Evolutionary conservation across 164 flowering plant genomes (phyloP).

Genomic region (Magnolia sinica): DNA sequence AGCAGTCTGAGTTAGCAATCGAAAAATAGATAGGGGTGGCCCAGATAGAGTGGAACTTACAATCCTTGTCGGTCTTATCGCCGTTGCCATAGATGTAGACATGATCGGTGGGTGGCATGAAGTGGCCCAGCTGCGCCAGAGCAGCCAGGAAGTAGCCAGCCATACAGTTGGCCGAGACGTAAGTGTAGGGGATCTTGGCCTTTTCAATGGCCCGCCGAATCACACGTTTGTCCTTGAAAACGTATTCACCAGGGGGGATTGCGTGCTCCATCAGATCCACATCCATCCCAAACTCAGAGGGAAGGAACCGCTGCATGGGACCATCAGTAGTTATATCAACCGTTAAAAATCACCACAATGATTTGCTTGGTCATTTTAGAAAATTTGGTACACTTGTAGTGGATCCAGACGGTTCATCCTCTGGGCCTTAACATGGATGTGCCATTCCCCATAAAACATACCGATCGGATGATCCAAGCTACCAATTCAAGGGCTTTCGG

Average conservation of each 20-base stretch:
- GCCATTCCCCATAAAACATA: too few relatives aligned
- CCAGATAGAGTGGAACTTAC: constrained; percentile 7
- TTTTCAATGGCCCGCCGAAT: constrained; percentile 26
- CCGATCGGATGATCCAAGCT: too few relatives aligned
- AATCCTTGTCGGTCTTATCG: constrained; percentile 19
- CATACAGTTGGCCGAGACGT: constrained; percentile 25
- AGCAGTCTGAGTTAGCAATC: not conserved
- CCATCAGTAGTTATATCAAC: too few relatives aligned
- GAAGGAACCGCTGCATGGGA: constrained; percentile 21
- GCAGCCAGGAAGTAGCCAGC: constrained; percentile 17
- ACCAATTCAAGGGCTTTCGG: too few relatives aligned
- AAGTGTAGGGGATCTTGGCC: constrained; percentile 26
- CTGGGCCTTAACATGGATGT: too few relatives aligned
- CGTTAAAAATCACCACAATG: too few relatives aligned
- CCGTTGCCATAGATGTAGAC: constrained; percentile 33
- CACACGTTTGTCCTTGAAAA: constrained; percentile 23
- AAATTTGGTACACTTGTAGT: too few relatives aligned
- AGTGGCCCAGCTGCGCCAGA: constrained; percentile 24
- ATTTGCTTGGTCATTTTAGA: too few relatives aligned
- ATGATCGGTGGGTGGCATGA: constrained; percentile 31
- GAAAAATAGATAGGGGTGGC: not conserved
- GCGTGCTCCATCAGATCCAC: constrained; percentile 33
- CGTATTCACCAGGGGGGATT: constrained; percentile 22
- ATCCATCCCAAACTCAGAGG: constrained; percentile 45
- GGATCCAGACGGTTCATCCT: too few relatives aligned